Percentiles rank a stretch among this genome's conserved stretches.
These are phyloP conservation scores for Imleria badia DNA, from an alignment of 768 basidiomycete species.

Conservation along the genomic window DNA sequence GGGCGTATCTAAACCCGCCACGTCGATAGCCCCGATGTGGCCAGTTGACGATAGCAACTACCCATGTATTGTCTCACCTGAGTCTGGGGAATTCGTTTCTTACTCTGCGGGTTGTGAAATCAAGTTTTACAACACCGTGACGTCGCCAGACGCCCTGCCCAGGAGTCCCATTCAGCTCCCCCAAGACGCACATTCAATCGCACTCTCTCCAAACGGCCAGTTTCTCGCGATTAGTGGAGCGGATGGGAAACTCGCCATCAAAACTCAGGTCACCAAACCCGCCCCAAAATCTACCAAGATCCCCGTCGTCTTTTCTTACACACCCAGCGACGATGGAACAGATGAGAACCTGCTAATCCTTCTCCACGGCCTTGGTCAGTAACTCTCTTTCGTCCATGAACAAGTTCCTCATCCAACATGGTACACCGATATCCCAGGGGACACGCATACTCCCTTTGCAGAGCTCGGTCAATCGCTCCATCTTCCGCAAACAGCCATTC, in stretches of 20 bases:
- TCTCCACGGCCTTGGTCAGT: conserved; percentile 80
- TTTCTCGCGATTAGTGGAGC: conserved; percentile 3
- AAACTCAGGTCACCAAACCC: conserved; percentile 53
- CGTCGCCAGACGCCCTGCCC: background rate
- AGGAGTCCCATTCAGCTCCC: background rate
- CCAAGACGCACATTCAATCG: conserved; percentile 8
- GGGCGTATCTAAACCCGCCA: no score
- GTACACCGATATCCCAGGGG: conserved; percentile 49
- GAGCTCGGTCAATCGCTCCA: conserved; percentile 70
- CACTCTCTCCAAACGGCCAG: background rate
- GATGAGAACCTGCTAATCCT: conserved; percentile 85
- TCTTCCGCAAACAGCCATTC: conserved; percentile 86
- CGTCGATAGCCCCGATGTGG: background rate
- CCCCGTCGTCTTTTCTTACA: conserved; percentile 62
- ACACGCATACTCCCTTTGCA: conserved; percentile 75
- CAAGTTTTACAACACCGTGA: background rate
- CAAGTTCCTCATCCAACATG: background rate
- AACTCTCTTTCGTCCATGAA: background rate
- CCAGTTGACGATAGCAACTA: background rate
- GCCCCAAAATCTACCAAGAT: conserved; percentile 46
- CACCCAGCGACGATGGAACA: conserved; percentile 75
- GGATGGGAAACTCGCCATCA: no score
- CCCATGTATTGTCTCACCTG: conserved; percentile 8
- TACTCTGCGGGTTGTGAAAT: background rate
- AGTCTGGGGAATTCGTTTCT: background rate